A percentile compares a stretch with the other conserved stretches of the same genome.
Conservation (phyloP, 2,329 filamentous ascomycete genomes). For the Sclerotinia nivalis region DNA sequence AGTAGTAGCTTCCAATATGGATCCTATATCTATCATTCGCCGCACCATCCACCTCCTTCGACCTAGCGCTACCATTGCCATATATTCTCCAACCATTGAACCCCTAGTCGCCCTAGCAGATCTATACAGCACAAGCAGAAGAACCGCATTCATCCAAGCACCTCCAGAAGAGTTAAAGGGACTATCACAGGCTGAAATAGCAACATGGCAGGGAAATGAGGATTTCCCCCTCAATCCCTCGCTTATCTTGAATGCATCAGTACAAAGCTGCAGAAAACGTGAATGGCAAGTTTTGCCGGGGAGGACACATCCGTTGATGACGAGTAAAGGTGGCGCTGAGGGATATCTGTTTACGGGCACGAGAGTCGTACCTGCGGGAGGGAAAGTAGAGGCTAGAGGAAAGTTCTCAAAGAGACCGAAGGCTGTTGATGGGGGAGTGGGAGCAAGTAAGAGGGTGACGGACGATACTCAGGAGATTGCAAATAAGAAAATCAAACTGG, state of each 20-base stretch:
- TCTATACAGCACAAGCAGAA: conserved; percentile 76
- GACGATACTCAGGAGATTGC: conserved; percentile 8
- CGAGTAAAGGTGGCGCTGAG: conserved; percentile 79
- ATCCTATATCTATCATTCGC: conserved; percentile 72
- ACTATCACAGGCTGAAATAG: conserved; percentile 50
- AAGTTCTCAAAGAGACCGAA: conserved; percentile 51
- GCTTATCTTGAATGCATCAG: conserved; percentile 71
- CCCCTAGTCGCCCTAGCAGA: conserved; percentile 77
- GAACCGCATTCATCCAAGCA: conserved; percentile 69
- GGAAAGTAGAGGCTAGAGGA: conserved; percentile 79
- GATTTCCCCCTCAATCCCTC: conserved; percentile 90
- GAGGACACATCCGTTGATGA: conserved; percentile 93
- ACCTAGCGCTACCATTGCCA: conserved; percentile 79
- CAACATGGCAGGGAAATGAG: conserved; percentile 59
- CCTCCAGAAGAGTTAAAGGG: conserved; percentile 49
- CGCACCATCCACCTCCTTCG: conserved; percentile 76
- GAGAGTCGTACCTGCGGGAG: conserved; percentile 76
- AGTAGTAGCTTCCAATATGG: conserved; percentile 79
- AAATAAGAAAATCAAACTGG: conserved; percentile 25
- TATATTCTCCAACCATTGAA: conserved; percentile 82
- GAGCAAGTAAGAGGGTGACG: conserved; percentile 2
- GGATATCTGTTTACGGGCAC: conserved; percentile 87
- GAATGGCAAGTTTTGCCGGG: conserved; percentile 91
- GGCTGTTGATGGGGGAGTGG: conserved; percentile 22
- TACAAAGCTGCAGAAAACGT: conserved; percentile 78